Evolutionary conservation across 176 grass and related monocot species (phyloP).

Genomic region (Secale cereale): DNA sequence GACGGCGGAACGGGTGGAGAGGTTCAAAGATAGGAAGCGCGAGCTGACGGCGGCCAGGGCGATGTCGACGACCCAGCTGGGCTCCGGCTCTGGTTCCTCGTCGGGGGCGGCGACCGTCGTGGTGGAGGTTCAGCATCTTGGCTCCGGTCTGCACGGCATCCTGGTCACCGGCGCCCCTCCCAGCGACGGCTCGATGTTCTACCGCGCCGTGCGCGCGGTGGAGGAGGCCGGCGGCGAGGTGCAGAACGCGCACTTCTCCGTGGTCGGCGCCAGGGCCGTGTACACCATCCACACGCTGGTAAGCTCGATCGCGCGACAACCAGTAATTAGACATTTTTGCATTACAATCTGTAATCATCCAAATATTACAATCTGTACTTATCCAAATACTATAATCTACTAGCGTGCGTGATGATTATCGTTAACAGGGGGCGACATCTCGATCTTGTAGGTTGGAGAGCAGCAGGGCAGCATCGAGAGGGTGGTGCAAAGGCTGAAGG

Average conservation of each 20-base stretch:
- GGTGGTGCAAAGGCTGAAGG: constrained; percentile 43
- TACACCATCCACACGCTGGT: constrained; percentile 74
- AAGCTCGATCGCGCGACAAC: not conserved
- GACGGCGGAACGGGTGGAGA: constrained; percentile 47
- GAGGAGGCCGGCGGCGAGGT: constrained; percentile 65
- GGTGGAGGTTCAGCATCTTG: constrained; percentile 63
- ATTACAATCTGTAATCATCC: no score
- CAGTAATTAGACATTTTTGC: not conserved
- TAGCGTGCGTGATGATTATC: not conserved
- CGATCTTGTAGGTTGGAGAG: constrained; percentile 21
- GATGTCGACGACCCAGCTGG: not conserved
- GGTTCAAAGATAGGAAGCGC: constrained; percentile 60
- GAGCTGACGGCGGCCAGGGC: constrained; percentile 28
- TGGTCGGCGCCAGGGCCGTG: constrained; percentile 43
- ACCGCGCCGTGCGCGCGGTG: constrained; percentile 46
- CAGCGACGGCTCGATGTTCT: constrained; percentile 40
- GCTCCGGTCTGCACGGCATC: constrained; percentile 47
- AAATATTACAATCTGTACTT: not conserved
- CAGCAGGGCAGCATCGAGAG: constrained; percentile 31
- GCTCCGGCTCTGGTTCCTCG: constrained; percentile 15
- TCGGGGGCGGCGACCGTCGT: not conserved
- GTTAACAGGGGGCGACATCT: not conserved
- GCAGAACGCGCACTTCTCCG: constrained; percentile 67
- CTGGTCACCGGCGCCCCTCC: constrained; percentile 35
- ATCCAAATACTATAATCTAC: not conserved